Conservation (phyloP, 2,329 filamentous ascomycete genomes). For the Pseudocercospora fuligena region DNA sequence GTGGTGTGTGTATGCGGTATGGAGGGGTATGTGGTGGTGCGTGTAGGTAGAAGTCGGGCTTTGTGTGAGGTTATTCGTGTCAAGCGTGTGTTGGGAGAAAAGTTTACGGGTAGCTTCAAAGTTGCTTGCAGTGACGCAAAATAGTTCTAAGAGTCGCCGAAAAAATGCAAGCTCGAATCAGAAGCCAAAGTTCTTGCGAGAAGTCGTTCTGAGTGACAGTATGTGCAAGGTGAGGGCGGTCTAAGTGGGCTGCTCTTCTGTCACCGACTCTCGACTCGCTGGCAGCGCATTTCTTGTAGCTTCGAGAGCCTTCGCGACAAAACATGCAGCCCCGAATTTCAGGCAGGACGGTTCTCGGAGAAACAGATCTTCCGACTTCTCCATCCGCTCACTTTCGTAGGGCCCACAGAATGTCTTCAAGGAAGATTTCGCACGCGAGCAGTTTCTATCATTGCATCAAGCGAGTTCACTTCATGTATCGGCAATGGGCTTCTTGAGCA, state of each 20-base stretch:
- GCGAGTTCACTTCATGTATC: too few relatives aligned
- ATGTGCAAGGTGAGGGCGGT: background rate
- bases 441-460: too few relatives aligned
- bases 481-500: too few relatives aligned
- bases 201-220: background rate
- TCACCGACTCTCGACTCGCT: background rate
- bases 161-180: background rate
- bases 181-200: background rate
- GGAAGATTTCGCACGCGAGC: too few relatives aligned
- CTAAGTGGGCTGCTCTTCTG: background rate
- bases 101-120: background rate
- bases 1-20: constrained; percentile 13
- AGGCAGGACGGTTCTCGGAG: background rate
- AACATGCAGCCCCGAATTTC: background rate
- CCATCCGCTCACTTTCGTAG: too few relatives aligned
- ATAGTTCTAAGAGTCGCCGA: background rate
- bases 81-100: background rate
- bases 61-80: too few relatives aligned
- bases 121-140: background rate
- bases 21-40: background rate
- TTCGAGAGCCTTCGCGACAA: too few relatives aligned
- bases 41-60: background rate
- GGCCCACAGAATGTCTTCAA: too few relatives aligned
- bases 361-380: background rate
- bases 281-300: background rate